Evolutionary conservation across 352 stramenopile genomes (phyloP).

Genomic region (Pythium pyrilobum): DNA sequence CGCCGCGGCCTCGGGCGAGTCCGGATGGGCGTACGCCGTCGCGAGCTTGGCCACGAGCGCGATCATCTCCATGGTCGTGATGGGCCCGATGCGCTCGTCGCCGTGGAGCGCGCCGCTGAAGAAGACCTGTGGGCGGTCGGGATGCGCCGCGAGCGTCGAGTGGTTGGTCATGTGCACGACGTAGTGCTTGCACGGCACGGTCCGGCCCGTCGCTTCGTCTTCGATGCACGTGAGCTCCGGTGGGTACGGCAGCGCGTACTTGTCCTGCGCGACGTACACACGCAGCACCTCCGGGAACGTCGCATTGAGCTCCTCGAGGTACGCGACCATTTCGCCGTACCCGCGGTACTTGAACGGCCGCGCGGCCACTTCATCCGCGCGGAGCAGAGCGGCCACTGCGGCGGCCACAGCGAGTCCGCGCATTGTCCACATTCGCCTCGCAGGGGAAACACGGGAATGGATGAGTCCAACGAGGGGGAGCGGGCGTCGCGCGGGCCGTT

Average conservation of each 20-base stretch:
- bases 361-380: background rate
- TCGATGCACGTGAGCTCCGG: conserved; percentile 54
- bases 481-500: too few relatives aligned
- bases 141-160: conserved; percentile 58
- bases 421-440: conserved; percentile 1
- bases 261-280: conserved; percentile 78
- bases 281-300: conserved; percentile 75
- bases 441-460: too few relatives aligned
- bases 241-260: conserved; percentile 71
- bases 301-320: conserved; percentile 61
- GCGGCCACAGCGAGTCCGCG: background rate
- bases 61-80: conserved; percentile 87
- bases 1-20: conserved; percentile 2
- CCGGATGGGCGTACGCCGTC: conserved; percentile 26
- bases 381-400: background rate
- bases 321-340: conserved; percentile 66
- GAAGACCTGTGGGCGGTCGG: conserved; percentile 91
- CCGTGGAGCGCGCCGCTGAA: conserved; percentile 96
- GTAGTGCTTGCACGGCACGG: conserved; percentile 71
- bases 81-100: conserved; percentile 92
- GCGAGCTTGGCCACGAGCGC: conserved; percentile 77
- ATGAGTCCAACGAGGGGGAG: too few relatives aligned
- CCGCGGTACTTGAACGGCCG: conserved; percentile 54
- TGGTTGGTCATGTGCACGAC: conserved; percentile 88
- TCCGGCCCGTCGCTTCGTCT: conserved; percentile 30